Evolutionary conservation across 805 yeast species (phyloP).

Genomic region (Barnettozyma populi): DNA sequence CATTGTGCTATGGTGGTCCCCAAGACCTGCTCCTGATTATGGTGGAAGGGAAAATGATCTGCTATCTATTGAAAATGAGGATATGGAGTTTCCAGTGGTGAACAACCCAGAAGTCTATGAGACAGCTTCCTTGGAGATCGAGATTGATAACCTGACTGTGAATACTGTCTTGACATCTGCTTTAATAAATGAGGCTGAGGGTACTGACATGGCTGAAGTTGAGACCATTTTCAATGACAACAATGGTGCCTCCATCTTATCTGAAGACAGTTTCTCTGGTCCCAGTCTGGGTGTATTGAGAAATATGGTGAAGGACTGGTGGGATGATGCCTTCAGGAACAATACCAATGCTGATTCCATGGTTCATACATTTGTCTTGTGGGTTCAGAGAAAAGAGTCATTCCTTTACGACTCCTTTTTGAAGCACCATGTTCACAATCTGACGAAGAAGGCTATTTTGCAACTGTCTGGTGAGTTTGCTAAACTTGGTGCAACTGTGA

Average conservation of each 20-base stretch:
- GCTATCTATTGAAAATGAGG: constrained; percentile 43
- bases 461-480: constrained; percentile 78
- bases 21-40: constrained; percentile 69
- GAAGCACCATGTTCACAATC: constrained; percentile 81
- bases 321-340: constrained; percentile 79
- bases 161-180: constrained; percentile 86
- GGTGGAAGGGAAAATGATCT: constrained; percentile 75
- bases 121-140: constrained; percentile 72
- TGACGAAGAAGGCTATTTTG: constrained; percentile 74
- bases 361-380: constrained; percentile 72
- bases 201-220: constrained; percentile 62
- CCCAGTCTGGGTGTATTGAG: constrained; percentile 69
- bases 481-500: constrained; percentile 69
- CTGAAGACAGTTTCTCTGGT: constrained; percentile 78
- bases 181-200: constrained; percentile 81
- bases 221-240: constrained; percentile 28
- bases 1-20: constrained; percentile 92
- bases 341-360: constrained; percentile 73
- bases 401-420: constrained; percentile 70
- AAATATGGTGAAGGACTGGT: constrained; percentile 78
- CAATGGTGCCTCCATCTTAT: constrained; percentile 38
- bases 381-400: constrained; percentile 81
- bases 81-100: constrained; percentile 62
- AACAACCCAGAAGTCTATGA: constrained; percentile 77
- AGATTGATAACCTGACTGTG: constrained; percentile 71